Evolutionary conservation across 805 yeast genomes (phyloP).

Genomic region (Metschnikowia picachoensis): DNA sequence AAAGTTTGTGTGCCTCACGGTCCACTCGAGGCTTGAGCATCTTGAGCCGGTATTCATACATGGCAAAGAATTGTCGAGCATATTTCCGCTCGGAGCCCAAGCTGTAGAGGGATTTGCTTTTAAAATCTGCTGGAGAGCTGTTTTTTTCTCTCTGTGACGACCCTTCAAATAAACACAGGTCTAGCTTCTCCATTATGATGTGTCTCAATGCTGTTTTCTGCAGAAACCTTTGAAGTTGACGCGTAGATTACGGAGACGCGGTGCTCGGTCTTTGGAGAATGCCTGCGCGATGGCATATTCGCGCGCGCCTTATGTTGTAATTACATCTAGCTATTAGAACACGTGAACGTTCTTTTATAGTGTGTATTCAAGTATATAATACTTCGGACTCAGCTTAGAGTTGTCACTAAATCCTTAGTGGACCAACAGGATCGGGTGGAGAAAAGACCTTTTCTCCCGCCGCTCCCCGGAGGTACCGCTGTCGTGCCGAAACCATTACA

Average conservation of each 20-base stretch:
- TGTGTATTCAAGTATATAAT: too few relatives aligned
- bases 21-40: slow-evolving; percentile 32
- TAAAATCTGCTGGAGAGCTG: slow-evolving; percentile 5
- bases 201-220: background rate
- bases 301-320: too few relatives aligned
- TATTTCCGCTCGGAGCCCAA: slow-evolving; percentile 27
- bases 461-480: too few relatives aligned
- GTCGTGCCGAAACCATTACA: too few relatives aligned
- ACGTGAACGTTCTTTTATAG: too few relatives aligned
- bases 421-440: too few relatives aligned
- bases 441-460: too few relatives aligned
- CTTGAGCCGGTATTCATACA: slow-evolving; percentile 40
- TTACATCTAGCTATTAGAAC: too few relatives aligned
- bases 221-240: background rate
- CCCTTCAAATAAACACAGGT: slow-evolving; percentile 2
- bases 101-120: slow-evolving; percentile 20
- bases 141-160: background rate
- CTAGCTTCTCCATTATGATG: slow-evolving; percentile 7
- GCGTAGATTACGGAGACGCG: background rate
- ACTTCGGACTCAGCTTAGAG: too few relatives aligned
- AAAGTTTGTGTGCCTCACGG: slow-evolving; percentile 36
- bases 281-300: too few relatives aligned
- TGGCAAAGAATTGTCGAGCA: slow-evolving; percentile 38
- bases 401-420: too few relatives aligned
- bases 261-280: too few relatives aligned